These are phyloP conservation scores for Linderina pennispora DNA, from an alignment of 192 early-diverging fungal genomes.

Conservation along the genomic window DNA sequence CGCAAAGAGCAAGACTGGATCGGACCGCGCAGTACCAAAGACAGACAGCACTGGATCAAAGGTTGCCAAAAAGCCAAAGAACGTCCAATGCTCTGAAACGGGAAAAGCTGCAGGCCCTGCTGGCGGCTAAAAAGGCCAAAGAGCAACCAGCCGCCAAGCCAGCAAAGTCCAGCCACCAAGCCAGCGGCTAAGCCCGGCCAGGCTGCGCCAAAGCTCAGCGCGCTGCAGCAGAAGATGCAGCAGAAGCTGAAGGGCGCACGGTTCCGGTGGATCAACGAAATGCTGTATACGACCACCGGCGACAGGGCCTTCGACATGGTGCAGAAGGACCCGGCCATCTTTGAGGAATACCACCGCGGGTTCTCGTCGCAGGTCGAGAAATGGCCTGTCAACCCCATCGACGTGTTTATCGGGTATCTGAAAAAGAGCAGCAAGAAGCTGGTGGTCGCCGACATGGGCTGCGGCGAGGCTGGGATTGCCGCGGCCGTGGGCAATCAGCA, in stretches of 20 bases:
- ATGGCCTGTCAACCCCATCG: constrained; percentile 94
- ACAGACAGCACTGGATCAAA: constrained; percentile 3
- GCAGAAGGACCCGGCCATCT: constrained; percentile 77
- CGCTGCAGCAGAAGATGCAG: constrained; percentile 52
- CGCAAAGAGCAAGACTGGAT: too few species aligned
- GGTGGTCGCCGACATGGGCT: constrained; percentile 89
- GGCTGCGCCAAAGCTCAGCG: constrained; percentile 14
- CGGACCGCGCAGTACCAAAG: too few species aligned
- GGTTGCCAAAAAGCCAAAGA: constrained; percentile 13
- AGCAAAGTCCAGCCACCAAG: not conserved
- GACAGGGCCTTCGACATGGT: constrained; percentile 70
- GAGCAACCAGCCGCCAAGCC: not conserved
- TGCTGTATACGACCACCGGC: constrained; percentile 84
- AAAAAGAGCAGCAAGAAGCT: constrained; percentile 11
- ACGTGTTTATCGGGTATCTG: constrained; percentile 71
- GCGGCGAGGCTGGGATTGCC: constrained; percentile 90
- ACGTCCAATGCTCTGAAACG: too few species aligned
- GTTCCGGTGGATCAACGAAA: constrained; percentile 92
- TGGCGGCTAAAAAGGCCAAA: not conserved
- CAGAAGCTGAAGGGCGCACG: constrained; percentile 71
- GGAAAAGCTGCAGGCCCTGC: too few species aligned
- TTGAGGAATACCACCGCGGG: constrained; percentile 93
- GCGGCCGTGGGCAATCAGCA: constrained; percentile 54
- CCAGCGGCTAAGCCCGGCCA: not conserved
- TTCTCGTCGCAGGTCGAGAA: constrained; percentile 85